A percentile compares a stretch with the other conserved stretches of the same genome.
Evolutionary conservation across 2,329 filamentous ascomycete species (phyloP).

Genomic region (Aaosphaeria pasadenensis): DNA sequence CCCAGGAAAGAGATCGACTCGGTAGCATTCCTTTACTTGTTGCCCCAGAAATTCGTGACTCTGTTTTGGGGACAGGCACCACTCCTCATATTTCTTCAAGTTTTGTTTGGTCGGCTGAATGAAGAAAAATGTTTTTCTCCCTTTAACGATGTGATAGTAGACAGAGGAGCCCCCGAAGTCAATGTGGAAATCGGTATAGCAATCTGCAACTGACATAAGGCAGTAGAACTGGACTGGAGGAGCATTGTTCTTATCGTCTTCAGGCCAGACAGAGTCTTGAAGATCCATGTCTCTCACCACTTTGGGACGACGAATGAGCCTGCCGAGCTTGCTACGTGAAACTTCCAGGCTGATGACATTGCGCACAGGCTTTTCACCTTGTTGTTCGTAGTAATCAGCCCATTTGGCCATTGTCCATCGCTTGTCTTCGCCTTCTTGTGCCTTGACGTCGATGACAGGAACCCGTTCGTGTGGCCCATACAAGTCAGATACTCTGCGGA

Average conservation of each 20-base stretch:
- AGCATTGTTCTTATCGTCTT: constrained; percentile 54
- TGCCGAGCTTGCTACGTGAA: constrained; percentile 61
- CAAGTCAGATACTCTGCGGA: constrained; percentile 61
- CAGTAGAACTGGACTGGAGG: constrained; percentile 68
- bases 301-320: constrained; percentile 60
- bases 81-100: constrained; percentile 68
- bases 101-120: constrained; percentile 67
- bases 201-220: constrained; percentile 68
- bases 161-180: constrained; percentile 70
- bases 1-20: constrained; percentile 63
- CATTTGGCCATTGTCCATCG: constrained; percentile 65
- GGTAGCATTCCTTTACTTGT: constrained; percentile 64
- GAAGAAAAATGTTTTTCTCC: constrained; percentile 70
- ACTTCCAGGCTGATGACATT: constrained; percentile 70
- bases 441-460: constrained; percentile 68
- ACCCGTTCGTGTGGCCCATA: constrained; percentile 62
- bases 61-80: constrained; percentile 65
- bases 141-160: constrained; percentile 67
- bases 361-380: constrained; percentile 59
- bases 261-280: constrained; percentile 55
- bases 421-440: constrained; percentile 63
- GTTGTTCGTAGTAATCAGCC: constrained; percentile 66
- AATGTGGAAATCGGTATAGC: constrained; percentile 70
- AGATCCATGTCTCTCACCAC: constrained; percentile 63
- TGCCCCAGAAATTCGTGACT: constrained; percentile 64